Conservation (phyloP, 75 land plant species). For the Sequoiadendron giganteum region DNA sequence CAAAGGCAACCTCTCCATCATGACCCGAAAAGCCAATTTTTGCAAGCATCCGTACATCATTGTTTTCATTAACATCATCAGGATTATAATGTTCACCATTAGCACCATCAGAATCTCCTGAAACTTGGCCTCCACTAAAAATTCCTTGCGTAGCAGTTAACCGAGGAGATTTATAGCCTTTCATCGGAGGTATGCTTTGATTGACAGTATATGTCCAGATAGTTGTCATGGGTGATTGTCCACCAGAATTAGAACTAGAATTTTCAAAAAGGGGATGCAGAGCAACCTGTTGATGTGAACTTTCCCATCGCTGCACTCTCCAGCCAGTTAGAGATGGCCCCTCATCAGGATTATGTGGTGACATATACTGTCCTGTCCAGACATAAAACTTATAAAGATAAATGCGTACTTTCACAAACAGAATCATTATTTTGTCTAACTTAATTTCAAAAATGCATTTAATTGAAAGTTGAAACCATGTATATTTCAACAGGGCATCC, state of each 20-base stretch:
- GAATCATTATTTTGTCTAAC: neutral
- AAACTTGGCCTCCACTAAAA: constrained; percentile 24
- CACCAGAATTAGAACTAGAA: constrained; percentile 60
- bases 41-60: constrained; percentile 66
- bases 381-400: neutral
- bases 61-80: constrained; percentile 62
- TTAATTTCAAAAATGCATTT: neutral
- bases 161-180: constrained; percentile 36
- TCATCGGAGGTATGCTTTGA: constrained; percentile 68
- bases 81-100: constrained; percentile 38
- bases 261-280: constrained; percentile 92
- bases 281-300: constrained; percentile 79
- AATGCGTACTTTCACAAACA: neutral
- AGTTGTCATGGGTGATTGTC: constrained; percentile 82
- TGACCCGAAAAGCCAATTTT: constrained; percentile 80
- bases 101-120: constrained; percentile 38
- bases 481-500: neutral
- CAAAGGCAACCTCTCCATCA: constrained; percentile 94
- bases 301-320: constrained; percentile 95
- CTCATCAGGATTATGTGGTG: constrained; percentile 91
- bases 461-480: neutral
- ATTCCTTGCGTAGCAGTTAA: constrained; percentile 17
- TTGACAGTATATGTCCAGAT: constrained; percentile 79
- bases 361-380: constrained; percentile 89
- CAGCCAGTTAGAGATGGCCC: constrained; percentile 94